Conservation (phyloP, 2,329 filamentous ascomycete species). For the Pseudocercospora cruenta region DNA sequence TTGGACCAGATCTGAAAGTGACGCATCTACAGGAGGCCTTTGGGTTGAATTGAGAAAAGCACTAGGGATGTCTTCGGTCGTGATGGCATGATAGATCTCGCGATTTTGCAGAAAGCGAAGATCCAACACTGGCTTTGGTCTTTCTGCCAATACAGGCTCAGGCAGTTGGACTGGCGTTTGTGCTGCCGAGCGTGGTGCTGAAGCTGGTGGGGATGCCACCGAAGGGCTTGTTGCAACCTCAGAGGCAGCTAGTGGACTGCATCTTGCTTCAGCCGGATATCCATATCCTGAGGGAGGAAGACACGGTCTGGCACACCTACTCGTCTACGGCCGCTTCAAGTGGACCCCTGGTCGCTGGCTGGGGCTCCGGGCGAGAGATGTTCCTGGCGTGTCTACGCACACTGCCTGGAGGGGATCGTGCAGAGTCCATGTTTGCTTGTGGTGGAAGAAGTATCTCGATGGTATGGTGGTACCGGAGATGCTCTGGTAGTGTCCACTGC, state of each 20-base stretch:
- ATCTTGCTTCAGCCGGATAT: slow-evolving; percentile 27
- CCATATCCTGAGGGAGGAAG: background rate
- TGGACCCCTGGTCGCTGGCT: slow-evolving; percentile 76
- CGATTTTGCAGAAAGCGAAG: slow-evolving; percentile 79
- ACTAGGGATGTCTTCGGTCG: slow-evolving; percentile 61
- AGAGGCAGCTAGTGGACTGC: slow-evolving; percentile 32
- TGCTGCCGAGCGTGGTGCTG: slow-evolving; percentile 5
- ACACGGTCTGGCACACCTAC: slow-evolving; percentile 53
- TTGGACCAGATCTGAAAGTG: slow-evolving; percentile 69
- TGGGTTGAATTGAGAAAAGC: slow-evolving; percentile 72
- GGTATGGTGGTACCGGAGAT: background rate
- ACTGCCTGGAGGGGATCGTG: slow-evolving; percentile 34
- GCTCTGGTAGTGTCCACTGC: background rate
- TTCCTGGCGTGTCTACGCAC: slow-evolving; percentile 37
- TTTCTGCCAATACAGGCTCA: slow-evolving; percentile 19
- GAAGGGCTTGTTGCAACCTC: background rate
- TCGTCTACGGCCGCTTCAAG: slow-evolving; percentile 68
- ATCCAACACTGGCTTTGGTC: slow-evolving; percentile 57
- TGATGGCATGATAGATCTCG: slow-evolving; percentile 81
- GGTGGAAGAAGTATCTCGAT: background rate
- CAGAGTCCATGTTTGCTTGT: slow-evolving; percentile 29
- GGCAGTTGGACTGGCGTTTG: slow-evolving; percentile 15
- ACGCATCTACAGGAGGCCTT: slow-evolving; percentile 64
- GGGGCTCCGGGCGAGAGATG: slow-evolving; percentile 51
- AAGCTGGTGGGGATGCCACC: slow-evolving; percentile 23